Base-by-base conservation (phyloP, 23 red algal genomes). In the Gracilaria gracilis region DNA sequence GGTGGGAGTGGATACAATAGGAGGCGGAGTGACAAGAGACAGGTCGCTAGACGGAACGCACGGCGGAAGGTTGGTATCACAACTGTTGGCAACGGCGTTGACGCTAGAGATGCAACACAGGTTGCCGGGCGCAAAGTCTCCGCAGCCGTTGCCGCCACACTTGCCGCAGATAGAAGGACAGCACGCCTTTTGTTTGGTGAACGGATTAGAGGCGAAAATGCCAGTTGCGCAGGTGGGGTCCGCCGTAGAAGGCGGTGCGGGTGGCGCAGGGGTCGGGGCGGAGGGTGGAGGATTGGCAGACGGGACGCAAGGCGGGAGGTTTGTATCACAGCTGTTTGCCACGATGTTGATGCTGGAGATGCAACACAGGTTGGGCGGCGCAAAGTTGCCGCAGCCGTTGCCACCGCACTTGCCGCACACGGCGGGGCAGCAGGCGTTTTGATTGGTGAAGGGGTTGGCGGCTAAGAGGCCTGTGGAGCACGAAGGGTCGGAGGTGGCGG, bases 321-420 rank as follows among this genome's bases (percentile, higher is more conserved):
- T 71, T 25, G 72, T 53, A 69, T 90, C 74, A 46, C 87, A 90
- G 42, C 67, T 77, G 3, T 67, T 61, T 28, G 27, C 57, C 7
- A 35, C 31, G 11, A 74, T 33, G 40, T 64, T 69, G 59, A 90
- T 58, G 57, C 71, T 79, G 2, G 87, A 90, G 53, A 90, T 90
- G 46, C 87, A 90, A 38, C 87, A 90, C 2, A 57, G 23, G 12
- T 90, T 54, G n/a, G 75, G 75, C 36, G 76, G 71, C 1, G 74
- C 73, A 69, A 81, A 65, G 24, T 61, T 80, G 57, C 47, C 73
- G 42, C 87, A 90, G 14, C 48, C 61, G 31, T 25, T 69, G 27
- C 87, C 87, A 69, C 87, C 87, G 61, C 87, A 90, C 54, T 90
- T 47, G 24, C 75, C 87, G 40, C 87, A 90, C 0, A 65, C 87